Evolutionary conservation across 2,329 filamentous ascomycete species (phyloP).

Genomic region (Piedraia hortae): DNA sequence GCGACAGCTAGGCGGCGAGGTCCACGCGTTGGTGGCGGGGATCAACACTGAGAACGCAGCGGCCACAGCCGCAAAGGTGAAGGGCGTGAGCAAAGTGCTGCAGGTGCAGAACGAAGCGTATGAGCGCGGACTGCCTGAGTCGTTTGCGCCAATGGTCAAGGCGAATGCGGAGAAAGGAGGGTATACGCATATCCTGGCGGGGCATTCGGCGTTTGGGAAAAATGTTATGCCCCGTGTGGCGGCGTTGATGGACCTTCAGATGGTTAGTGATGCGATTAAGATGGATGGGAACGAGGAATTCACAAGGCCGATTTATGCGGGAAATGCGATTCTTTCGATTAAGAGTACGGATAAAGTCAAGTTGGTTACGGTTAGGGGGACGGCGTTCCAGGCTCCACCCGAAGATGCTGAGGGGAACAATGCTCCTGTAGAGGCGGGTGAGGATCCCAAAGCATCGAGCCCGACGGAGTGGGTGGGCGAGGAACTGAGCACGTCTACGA

Average conservation of each 20-base stretch:
- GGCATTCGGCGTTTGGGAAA: slow-evolving; percentile 92
- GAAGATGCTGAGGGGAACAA: slow-evolving; percentile 44
- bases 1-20: slow-evolving; percentile 54
- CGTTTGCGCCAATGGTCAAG: slow-evolving; percentile 70
- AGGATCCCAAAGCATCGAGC: slow-evolving; percentile 50
- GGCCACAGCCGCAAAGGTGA: slow-evolving; percentile 62
- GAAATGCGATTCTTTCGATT: slow-evolving; percentile 88
- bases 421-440: slow-evolving; percentile 51
- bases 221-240: slow-evolving; percentile 75
- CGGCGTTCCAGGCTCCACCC: slow-evolving; percentile 64
- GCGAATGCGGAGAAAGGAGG: slow-evolving; percentile 93
- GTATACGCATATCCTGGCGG: slow-evolving; percentile 73
- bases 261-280: slow-evolving; percentile 70
- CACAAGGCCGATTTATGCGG: slow-evolving; percentile 86
- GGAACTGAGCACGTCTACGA: slow-evolving; percentile 73
- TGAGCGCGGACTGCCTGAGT: slow-evolving; percentile 83
- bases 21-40: slow-evolving; percentile 75
- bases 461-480: slow-evolving; percentile 79
- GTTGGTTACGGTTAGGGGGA: slow-evolving; percentile 75
- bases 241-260: slow-evolving; percentile 71
- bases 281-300: slow-evolving; percentile 86
- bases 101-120: slow-evolving; percentile 71
- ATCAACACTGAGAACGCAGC: slow-evolving; percentile 47
- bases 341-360: slow-evolving; percentile 70
- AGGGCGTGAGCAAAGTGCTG: slow-evolving; percentile 76